These are phyloP conservation scores for Aurinia saxatilis DNA, from an alignment of 345 rosid species.

Conservation along the genomic window DNA sequence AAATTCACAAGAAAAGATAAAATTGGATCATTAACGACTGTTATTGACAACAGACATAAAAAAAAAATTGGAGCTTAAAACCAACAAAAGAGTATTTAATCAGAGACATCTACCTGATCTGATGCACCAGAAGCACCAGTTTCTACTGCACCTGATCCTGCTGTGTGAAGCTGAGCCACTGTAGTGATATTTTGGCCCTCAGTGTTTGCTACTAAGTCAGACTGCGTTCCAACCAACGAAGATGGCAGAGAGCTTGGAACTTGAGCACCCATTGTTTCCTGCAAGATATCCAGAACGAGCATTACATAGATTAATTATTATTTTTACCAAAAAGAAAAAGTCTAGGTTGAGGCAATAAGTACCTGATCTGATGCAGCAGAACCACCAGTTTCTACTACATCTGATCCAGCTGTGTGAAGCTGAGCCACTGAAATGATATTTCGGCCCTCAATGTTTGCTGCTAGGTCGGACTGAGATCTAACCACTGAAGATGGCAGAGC, in stretches of 20 bases:
- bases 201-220: slow-evolving; percentile 4
- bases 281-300: too few relatives aligned
- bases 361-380: slow-evolving; percentile 15
- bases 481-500: slow-evolving; percentile 19
- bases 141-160: slow-evolving; percentile 8
- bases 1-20: not conserved
- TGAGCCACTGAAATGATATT: slow-evolving; percentile 6
- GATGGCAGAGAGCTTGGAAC: slow-evolving; percentile 15
- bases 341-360: too few relatives aligned
- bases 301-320: too few relatives aligned
- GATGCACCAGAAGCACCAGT: not conserved
- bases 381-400: slow-evolving; percentile 7
- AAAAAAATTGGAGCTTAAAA: not conserved
- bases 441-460: slow-evolving; percentile 7
- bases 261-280: slow-evolving; percentile 8
- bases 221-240: slow-evolving; percentile 21
- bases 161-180: slow-evolving; percentile 8
- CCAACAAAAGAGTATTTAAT: not conserved
- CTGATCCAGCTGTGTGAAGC: slow-evolving; percentile 4
- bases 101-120: slow-evolving; percentile 18
- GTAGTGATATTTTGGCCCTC: slow-evolving; percentile 9
- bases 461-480: slow-evolving; percentile 16
- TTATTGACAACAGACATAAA: not conserved
- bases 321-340: too few relatives aligned
- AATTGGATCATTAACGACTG: not conserved